These are phyloP conservation scores for Trichocladium antarcticum DNA, from an alignment of 495 filamentous ascomycete species.

Conservation along the genomic window DNA sequence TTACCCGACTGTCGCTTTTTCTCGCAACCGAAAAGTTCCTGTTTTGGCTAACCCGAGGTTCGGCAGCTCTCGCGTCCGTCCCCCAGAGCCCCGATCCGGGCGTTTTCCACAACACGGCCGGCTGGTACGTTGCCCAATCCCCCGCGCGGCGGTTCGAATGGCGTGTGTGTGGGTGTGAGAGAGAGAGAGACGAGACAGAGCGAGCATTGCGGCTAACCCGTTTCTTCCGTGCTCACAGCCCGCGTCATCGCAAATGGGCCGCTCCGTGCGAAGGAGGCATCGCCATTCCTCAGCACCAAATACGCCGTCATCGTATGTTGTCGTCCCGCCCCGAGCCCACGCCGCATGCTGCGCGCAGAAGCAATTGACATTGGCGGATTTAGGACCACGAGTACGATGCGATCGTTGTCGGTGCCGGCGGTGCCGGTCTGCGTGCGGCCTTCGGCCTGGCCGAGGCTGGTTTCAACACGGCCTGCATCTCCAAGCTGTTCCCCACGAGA, in stretches of 20 bases:
- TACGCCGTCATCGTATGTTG: slow-evolving; percentile 82
- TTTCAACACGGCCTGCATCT: slow-evolving; percentile 97
- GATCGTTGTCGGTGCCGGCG: slow-evolving; percentile 88
- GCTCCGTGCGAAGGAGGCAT: slow-evolving; percentile 84
- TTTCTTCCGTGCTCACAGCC: slow-evolving; percentile 22
- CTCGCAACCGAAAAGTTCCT: neutral
- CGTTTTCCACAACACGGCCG: slow-evolving; percentile 77
- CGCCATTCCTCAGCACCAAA: slow-evolving; percentile 67
- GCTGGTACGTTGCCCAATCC: slow-evolving; percentile 46
- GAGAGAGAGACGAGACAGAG: no score
- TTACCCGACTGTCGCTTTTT: neutral
- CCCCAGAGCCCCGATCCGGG: slow-evolving; percentile 44
- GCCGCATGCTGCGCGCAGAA: slow-evolving; percentile 2
- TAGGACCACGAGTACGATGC: slow-evolving; percentile 60
- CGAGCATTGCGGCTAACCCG: neutral
- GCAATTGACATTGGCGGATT: slow-evolving; percentile 16
- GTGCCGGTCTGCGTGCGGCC: slow-evolving; percentile 85
- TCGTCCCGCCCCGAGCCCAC: neutral
- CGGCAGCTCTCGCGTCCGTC: slow-evolving; percentile 37
- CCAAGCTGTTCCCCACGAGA: slow-evolving; percentile 93
- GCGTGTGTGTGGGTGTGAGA: neutral
- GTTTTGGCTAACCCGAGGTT: slow-evolving; percentile 15
- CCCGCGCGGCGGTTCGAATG: neutral
- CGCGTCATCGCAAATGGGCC: slow-evolving; percentile 73
- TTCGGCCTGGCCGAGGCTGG: slow-evolving; percentile 95